These are phyloP conservation scores for Solioccasus polychromus DNA, from an alignment of 768 basidiomycete genomes.

Conservation along the genomic window DNA sequence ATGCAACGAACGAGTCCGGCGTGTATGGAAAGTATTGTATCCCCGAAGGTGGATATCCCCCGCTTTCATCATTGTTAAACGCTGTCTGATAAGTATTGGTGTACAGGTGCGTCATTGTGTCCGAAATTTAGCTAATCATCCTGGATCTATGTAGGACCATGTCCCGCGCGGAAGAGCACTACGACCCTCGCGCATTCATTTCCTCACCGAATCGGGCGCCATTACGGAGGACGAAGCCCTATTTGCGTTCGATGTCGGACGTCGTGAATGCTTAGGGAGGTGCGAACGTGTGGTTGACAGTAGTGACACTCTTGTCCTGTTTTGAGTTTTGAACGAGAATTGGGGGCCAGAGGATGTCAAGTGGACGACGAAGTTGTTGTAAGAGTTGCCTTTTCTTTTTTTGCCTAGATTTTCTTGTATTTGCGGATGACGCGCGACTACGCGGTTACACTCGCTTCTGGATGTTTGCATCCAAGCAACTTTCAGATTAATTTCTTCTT, in stretches of 20 bases:
- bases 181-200: neutral
- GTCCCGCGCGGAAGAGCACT: neutral
- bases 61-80: too few species aligned
- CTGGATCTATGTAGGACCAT: neutral
- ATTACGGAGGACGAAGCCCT: neutral
- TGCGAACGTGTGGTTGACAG: constrained; percentile 1
- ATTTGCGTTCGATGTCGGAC: neutral
- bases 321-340: constrained; percentile 2
- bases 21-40: constrained; percentile 21
- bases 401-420: too few species aligned
- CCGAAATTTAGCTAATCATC: neutral
- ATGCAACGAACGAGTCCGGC: constrained; percentile 8
- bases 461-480: too few species aligned
- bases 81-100: neutral
- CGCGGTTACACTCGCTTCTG: too few species aligned
- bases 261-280: constrained; percentile 1
- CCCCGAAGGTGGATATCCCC: constrained; percentile 11
- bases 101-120: neutral
- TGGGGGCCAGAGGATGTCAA: constrained; percentile 1
- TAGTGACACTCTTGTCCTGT: constrained; percentile 3
- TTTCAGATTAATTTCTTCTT: too few species aligned
- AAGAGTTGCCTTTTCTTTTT: too few species aligned
- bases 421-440: too few species aligned
- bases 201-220: neutral
- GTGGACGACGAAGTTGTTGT: constrained; percentile 3